Percentiles rank a stretch among this genome's conserved stretches.
Conservation (phyloP, 2,329 filamentous ascomycete genomes). For the Nigrospora osmanthi region DNA sequence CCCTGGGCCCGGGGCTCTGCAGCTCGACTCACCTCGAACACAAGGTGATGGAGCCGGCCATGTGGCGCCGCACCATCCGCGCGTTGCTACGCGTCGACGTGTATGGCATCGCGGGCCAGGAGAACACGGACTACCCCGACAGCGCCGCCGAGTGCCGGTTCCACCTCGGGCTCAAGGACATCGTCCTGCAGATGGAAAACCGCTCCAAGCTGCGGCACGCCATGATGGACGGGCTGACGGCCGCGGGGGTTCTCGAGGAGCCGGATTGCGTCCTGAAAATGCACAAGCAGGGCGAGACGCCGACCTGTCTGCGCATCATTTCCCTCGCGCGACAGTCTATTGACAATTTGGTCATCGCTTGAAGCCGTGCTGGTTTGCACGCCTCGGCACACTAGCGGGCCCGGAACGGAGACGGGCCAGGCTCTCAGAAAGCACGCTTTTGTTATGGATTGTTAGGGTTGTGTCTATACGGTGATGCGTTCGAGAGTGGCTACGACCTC, state of each 20-base stretch:
- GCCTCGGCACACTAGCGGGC: no score
- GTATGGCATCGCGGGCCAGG: constrained; percentile 36
- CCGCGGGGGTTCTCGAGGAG: constrained; percentile 22
- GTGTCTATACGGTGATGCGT: constrained; percentile 19
- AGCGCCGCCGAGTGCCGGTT: constrained; percentile 13
- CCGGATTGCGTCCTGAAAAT: constrained; percentile 8
- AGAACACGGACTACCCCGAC: background rate
- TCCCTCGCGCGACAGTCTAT: constrained; percentile 46
- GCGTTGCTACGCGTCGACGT: constrained; percentile 49
- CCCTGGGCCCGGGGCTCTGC: constrained; percentile 15
- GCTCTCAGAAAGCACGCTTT: no score
- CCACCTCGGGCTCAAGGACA: constrained; percentile 45
- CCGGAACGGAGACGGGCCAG: no score
- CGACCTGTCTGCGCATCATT: constrained; percentile 43
- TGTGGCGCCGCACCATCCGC: constrained; percentile 47
- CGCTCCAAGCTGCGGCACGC: constrained; percentile 40
- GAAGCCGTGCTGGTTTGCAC: background rate
- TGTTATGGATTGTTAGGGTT: no score
- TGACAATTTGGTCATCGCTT: constrained; percentile 47
- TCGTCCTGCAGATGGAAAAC: constrained; percentile 45
- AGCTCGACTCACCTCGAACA: constrained; percentile 25
- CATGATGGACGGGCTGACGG: constrained; percentile 36
- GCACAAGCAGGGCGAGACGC: constrained; percentile 23
- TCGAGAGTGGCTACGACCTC: constrained; percentile 31
- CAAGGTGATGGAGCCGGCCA: constrained; percentile 38